Conservation (phyloP, 352 stramenopile genomes). For the Globisporangium viniferum region DNA sequence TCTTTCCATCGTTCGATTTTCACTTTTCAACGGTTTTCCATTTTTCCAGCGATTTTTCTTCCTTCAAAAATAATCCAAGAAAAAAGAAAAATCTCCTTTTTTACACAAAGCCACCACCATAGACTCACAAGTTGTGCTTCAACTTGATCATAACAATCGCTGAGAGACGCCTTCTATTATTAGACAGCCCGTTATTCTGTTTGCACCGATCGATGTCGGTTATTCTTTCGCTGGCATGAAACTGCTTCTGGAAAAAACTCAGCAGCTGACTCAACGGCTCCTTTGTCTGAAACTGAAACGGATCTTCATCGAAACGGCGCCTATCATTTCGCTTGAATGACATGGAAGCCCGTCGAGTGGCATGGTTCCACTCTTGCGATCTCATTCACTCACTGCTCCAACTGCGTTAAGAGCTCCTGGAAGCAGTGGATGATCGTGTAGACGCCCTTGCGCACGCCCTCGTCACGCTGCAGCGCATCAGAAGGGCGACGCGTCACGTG, state of each 20-base stretch:
- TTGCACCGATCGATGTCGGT: neutral
- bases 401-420: constrained; percentile 30
- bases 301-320: neutral
- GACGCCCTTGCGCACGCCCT: constrained; percentile 59
- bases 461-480: constrained; percentile 31
- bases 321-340: neutral
- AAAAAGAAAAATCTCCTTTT: neutral
- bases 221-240: neutral
- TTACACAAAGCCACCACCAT: neutral
- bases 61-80: neutral
- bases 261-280: neutral
- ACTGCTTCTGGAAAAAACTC: neutral
- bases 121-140: neutral
- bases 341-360: neutral
- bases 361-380: neutral
- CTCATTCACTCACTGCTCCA: neutral
- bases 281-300: too few species aligned
- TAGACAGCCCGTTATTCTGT: neutral
- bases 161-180: neutral
- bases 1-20: neutral
- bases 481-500: constrained; percentile 36
- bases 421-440: constrained; percentile 52
- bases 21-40: neutral
- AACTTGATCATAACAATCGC: neutral
- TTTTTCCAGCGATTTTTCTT: constrained; percentile 2